phyloP scores from a whole-genome alignment of 345 rosid species.

The Populus ilicifolia region DNA sequence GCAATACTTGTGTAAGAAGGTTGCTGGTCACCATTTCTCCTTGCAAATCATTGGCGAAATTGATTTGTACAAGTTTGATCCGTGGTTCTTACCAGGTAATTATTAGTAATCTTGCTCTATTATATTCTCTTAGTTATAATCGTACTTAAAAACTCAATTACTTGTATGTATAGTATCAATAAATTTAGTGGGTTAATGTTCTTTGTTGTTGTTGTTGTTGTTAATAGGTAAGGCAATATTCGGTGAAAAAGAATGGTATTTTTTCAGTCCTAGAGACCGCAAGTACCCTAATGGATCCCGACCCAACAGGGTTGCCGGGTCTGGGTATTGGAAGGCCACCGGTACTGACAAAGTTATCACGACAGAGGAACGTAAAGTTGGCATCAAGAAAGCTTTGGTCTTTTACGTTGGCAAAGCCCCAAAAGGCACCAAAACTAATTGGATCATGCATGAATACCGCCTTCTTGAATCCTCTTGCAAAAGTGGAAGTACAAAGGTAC shows the following conservation, averaged over 20 bases:
- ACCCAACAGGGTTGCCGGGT: slow-evolving; percentile 89
- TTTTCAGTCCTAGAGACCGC: slow-evolving; percentile 86
- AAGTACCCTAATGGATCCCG: slow-evolving; percentile 94
- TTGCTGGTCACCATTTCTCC: slow-evolving; percentile 70
- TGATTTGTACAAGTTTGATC: slow-evolving; percentile 88
- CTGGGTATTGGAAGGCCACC: slow-evolving; percentile 98
- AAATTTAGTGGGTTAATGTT: background rate
- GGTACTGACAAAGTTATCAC: slow-evolving; percentile 84
- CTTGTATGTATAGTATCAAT: background rate
- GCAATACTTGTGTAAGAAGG: slow-evolving; percentile 77
- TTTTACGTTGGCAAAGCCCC: slow-evolving; percentile 94
- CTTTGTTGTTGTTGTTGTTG: background rate
- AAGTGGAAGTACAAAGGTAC: slow-evolving; percentile 68
- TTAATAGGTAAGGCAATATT: slow-evolving; percentile 71
- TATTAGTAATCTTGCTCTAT: background rate
- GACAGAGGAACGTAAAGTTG: slow-evolving; percentile 69
- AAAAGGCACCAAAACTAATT: slow-evolving; percentile 90
- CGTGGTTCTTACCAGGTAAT: slow-evolving; percentile 83
- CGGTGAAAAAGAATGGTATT: slow-evolving; percentile 96
- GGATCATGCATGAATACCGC: slow-evolving; percentile 99
- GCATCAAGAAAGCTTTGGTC: slow-evolving; percentile 89
- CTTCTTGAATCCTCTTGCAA: slow-evolving; percentile 55
- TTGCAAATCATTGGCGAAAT: slow-evolving; percentile 74
- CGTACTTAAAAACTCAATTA: too few species aligned
- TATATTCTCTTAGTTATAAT: background rate